Evolutionary conservation across 139 green algal species (phyloP).

Genomic region (Nannochloris sp.): DNA sequence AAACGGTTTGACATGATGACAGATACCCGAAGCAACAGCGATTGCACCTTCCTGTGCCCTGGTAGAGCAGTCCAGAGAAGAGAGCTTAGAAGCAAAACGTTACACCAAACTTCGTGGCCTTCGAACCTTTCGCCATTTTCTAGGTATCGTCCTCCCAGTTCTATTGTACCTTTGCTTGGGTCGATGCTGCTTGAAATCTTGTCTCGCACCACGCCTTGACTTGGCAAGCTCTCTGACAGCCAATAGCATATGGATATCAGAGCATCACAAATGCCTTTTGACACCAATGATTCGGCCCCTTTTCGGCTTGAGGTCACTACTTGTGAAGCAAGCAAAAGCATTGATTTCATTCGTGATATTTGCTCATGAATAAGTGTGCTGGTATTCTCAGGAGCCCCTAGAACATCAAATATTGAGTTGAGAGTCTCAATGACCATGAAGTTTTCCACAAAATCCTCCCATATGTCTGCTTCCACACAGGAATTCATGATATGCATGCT

Average conservation of each 20-base stretch:
- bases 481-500: too few relatives aligned
- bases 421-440: background rate
- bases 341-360: background rate
- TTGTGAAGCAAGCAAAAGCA: background rate
- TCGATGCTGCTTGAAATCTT: background rate
- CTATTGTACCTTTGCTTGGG: background rate
- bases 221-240: constrained; percentile 5
- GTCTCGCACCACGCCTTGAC: background rate
- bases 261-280: background rate
- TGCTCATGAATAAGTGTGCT: background rate
- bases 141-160: background rate
- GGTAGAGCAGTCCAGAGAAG: constrained; percentile 19
- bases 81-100: constrained; percentile 12
- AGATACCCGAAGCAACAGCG: constrained; percentile 9
- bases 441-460: too few relatives aligned
- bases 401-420: background rate
- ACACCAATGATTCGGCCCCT: background rate
- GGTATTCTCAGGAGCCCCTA: background rate
- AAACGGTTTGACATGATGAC: constrained; percentile 23
- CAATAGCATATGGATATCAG: constrained; percentile 1
- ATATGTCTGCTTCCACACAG: too few relatives aligned
- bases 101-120: constrained; percentile 29
- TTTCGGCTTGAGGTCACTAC: background rate
- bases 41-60: constrained; percentile 10
- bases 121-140: background rate